Evolutionary conservation across 2,329 filamentous ascomycete species (phyloP), one percentile per base, ranked within the genome.

Genomic region (Clarireedia homoeocarpa): DNA sequence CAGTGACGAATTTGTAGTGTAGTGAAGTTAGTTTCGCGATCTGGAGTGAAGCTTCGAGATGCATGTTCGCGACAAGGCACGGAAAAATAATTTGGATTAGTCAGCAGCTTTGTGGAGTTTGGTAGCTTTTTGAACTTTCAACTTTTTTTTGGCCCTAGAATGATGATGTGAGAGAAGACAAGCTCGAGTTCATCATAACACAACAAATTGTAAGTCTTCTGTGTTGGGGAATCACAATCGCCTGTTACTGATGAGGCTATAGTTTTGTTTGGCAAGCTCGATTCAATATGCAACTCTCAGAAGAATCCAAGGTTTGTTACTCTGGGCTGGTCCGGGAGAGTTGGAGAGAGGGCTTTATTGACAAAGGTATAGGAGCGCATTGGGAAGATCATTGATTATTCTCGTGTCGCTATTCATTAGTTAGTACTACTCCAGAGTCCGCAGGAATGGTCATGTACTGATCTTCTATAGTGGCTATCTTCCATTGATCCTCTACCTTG

Each of bases 371-470:
- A 96, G 92, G 94, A 99, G 86, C 91, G 94, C 80, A 96, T 99
- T 75, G 86, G 89, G 70, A 92, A 91, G 80, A 82, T 97, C 77
- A 94, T 99, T 72, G 94, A 97, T 74, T 78, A 96, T 72, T 94
- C 91, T 61, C 85, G 91, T 69, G 86, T 96, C 68, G 91, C 89
- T 58, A 88, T 99, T 70, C 94, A 99, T 78, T 99, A 97, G 90
- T 95, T 83, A 64, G 87, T 27, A 39, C 50, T 9, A 51, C 44
- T 15, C 7, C 24, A n/a, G 55, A 27, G 14, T 30, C 6, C 26
- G 10, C 20, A 1, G 26, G 51, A 48, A 6, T 51, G 20, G 5
- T 7, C 51, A 9, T 48, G 15, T 55, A 61, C 73, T 79, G 63
- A 80, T 69, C 50, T 53, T 30, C 46, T 53, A 52, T 67, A 95